phyloP scores from a whole-genome alignment of 345 rosid species.

The Conringia planisiliqua region DNA sequence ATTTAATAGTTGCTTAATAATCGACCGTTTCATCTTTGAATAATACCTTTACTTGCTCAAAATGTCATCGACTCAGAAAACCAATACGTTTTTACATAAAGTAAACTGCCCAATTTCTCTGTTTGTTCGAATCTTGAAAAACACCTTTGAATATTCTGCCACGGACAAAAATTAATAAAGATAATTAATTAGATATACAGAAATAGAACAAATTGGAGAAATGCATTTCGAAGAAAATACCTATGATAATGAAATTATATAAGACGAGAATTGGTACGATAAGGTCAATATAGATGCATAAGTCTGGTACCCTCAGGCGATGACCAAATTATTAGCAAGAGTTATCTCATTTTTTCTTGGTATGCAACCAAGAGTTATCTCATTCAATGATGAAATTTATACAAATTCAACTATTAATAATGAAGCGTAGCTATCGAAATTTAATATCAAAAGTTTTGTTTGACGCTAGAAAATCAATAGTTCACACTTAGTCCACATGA shows the following conservation, averaged over 20 bases:
- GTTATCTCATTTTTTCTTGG: too few species aligned
- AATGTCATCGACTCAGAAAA: conserved; percentile 4
- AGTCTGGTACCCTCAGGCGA: neutral
- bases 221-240: neutral
- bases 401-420: neutral
- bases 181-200: neutral
- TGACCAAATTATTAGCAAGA: neutral
- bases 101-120: conserved; percentile 23
- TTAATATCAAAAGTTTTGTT: conserved; percentile 30
- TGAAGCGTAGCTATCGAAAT: conserved; percentile 26
- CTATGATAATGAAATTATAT: neutral
- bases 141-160: conserved; percentile 11
- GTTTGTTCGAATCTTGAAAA: conserved; percentile 11
- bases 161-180: neutral
- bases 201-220: neutral
- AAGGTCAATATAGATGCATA: neutral
- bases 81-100: conserved; percentile 20
- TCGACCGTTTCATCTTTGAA: conserved; percentile 11
- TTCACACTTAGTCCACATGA: conserved; percentile 23
- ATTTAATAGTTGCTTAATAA: conserved; percentile 7
- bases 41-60: conserved; percentile 27
- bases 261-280: neutral
- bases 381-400: neutral
- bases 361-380: neutral
- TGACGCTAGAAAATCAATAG: conserved; percentile 14